Base-by-base conservation (phyloP, 1,139 yeast genomes). In the Sugiyamaella pinicola region DNA sequence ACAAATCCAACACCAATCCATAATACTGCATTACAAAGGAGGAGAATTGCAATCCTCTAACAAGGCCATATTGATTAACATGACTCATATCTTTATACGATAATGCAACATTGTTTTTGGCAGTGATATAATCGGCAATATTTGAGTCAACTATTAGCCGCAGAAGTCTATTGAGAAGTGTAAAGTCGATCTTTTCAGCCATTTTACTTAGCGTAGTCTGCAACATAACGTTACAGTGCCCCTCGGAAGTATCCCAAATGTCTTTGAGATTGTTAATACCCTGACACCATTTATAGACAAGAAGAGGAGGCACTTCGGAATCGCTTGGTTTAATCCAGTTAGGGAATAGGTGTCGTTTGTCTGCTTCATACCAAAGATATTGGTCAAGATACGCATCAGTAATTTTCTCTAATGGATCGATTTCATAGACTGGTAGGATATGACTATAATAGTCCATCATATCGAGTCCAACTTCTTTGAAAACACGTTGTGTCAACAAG, bases 381-480 rank as follows among this genome's bases (percentile, higher is more conserved):
- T 93, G 99, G 66, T 93, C 99, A 45, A 95, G 73, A 64, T 93
- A 95, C 0, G 98, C 97, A 72, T 95, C 99, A 0, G 97, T 90
- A 54, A 95, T 89, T 66, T 91, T 93, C 67, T 95, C 99, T 48
- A 90, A 72, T 0, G 98, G 96, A 66, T 91, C 98, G 18, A 93
- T 79, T 8, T 86, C 79, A 65, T 88, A 91, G 1, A 91, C 91
- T 0, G 99, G 99, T 0, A 85, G 79, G 45, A 91, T 76, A 63
- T 85, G 87, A 56, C 86, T 86, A 65, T 88, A 90, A 62, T 88
- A 84, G 65, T 95, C 99, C 85, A 87, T 84, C 95, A 95, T 86
- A 53, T 90, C 95, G 39, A 95, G 68, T 1, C 85, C 84, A 2
- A 85, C 90, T 58, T 95, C 97, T 65, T 90, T 91, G 72, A 93